phyloP scores from a whole-genome alignment of 345 rosid species.

The Sonneratia caseolaris region DNA sequence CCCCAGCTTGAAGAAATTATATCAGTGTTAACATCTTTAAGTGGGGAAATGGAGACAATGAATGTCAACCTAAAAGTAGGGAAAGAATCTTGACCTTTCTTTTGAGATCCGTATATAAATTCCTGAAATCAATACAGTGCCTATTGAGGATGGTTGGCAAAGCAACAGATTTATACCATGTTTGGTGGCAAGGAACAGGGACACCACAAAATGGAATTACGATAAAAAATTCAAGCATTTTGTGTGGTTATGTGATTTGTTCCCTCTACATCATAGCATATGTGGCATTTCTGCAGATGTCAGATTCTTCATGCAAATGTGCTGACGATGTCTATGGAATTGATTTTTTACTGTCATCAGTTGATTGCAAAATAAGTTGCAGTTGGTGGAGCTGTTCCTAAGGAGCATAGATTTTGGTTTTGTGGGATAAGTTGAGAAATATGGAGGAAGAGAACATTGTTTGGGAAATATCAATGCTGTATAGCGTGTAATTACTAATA shows the following conservation, averaged over 20 bases:
- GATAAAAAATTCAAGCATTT: not conserved
- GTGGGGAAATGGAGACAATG: constrained; percentile 26
- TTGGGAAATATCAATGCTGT: not conserved
- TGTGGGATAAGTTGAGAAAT: not conserved
- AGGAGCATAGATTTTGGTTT: not conserved
- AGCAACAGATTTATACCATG: not conserved
- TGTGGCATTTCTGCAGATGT: not conserved
- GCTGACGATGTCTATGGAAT: not conserved
- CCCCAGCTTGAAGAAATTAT: constrained; percentile 30
- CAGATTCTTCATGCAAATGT: not conserved
- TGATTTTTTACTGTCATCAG: not conserved
- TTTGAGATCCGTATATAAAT: not conserved
- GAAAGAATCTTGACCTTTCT: constrained; percentile 1
- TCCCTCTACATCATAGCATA: not conserved
- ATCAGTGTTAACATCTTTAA: constrained; percentile 21
- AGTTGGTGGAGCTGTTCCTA: not conserved
- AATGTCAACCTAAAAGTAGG: not conserved
- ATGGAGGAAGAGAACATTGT: not conserved
- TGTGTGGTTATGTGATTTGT: not conserved
- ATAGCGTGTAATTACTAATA: not conserved
- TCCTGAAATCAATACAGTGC: not conserved
- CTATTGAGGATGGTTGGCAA: not conserved
- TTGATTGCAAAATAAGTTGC: not conserved
- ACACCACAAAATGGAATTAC: not conserved
- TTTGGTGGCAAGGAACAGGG: not conserved